These are phyloP conservation scores for Rosa lucieae DNA, from an alignment of 306 rosid genomes.

Conservation along the genomic window DNA sequence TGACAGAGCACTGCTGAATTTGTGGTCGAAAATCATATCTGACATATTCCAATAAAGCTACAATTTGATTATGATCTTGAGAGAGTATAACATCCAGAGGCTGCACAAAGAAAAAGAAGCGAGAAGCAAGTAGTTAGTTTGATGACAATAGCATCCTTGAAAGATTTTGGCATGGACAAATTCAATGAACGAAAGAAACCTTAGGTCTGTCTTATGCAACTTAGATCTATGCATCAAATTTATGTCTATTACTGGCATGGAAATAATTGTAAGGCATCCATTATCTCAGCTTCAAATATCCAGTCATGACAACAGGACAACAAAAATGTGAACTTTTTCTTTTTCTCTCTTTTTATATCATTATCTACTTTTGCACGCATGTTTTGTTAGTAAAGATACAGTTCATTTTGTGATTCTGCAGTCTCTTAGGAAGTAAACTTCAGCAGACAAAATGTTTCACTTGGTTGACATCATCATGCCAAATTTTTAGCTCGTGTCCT, in stretches of 20 bases:
- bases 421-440: background rate
- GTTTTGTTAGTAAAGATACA: background rate
- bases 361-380: background rate
- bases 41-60: constrained; percentile 86
- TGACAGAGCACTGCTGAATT: constrained; percentile 86
- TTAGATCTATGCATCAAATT: background rate
- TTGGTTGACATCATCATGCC: background rate
- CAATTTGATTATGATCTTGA: constrained; percentile 91
- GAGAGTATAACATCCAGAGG: constrained; percentile 93
- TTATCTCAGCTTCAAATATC: background rate
- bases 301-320: background rate
- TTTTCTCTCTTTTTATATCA: background rate
- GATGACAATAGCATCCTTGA: constrained; percentile 13
- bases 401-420: no score
- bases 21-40: constrained; percentile 92
- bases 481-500: background rate
- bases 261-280: background rate
- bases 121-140: constrained; percentile 7
- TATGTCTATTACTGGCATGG: background rate
- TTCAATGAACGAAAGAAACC: background rate
- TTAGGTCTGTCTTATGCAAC: background rate
- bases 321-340: background rate
- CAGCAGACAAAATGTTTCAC: background rate
- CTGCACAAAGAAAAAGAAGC: constrained; percentile 42
- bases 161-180: background rate